Evolutionary conservation across 2,329 filamentous ascomycete genomes (phyloP).

Genomic region (Balansia obtecta): DNA sequence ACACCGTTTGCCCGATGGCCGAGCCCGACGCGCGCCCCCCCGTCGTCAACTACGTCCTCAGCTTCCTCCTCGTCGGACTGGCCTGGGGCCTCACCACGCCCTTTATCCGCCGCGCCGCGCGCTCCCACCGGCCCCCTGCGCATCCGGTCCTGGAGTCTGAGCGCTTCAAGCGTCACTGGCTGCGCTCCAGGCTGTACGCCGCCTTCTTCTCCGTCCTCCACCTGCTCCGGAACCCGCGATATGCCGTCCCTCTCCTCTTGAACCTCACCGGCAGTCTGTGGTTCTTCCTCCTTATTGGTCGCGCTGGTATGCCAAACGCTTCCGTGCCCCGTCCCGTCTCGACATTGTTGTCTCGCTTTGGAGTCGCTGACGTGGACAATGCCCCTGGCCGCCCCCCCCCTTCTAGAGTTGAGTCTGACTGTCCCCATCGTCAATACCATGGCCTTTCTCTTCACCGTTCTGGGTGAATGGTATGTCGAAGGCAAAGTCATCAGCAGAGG

Average conservation of each 20-base stretch:
- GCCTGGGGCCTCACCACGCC: slow-evolving; percentile 90
- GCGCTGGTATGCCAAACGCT: slow-evolving; percentile 64
- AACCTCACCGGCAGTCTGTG: slow-evolving; percentile 90
- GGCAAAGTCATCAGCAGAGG: slow-evolving; percentile 77
- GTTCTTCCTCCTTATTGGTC: slow-evolving; percentile 91
- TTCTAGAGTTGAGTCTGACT: slow-evolving; percentile 75
- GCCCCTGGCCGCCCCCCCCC: background rate
- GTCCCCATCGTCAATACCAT: slow-evolving; percentile 91
- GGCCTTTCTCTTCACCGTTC: slow-evolving; percentile 89
- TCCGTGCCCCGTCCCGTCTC: too few species aligned
- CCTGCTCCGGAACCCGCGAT: slow-evolving; percentile 66
- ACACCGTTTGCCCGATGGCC: slow-evolving; percentile 1
- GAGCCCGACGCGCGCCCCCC: slow-evolving; percentile 26
- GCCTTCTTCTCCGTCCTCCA: slow-evolving; percentile 67
- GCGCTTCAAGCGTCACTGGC: slow-evolving; percentile 41
- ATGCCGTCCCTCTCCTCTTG: slow-evolving; percentile 71
- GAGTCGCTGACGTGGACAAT: background rate
- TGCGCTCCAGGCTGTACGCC: slow-evolving; percentile 49
- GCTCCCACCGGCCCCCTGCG: slow-evolving; percentile 53
- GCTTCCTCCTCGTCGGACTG: slow-evolving; percentile 80
- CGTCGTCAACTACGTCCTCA: slow-evolving; percentile 70
- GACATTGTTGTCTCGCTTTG: background rate
- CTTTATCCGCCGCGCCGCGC: slow-evolving; percentile 80
- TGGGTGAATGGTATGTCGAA: slow-evolving; percentile 93
- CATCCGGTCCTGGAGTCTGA: slow-evolving; percentile 42